A percentile compares a stretch with the other conserved stretches of the same genome.
Evolutionary conservation across 2,329 filamentous ascomycete genomes (phyloP).

Genomic region (Hirsutella rhossiliensis): DNA sequence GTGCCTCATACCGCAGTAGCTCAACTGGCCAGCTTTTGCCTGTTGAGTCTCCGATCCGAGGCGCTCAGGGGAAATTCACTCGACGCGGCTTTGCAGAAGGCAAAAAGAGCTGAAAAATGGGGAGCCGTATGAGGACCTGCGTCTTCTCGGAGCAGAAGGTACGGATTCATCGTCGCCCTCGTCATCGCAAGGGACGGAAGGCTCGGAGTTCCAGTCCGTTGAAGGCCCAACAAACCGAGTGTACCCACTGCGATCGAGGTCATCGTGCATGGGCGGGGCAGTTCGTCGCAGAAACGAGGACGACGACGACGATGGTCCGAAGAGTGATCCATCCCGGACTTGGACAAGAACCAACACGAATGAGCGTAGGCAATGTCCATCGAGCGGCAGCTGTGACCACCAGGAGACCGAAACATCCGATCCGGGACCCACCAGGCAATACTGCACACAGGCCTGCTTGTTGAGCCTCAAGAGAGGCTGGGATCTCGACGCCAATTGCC

Average conservation of each 20-base stretch:
- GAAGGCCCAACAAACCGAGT: not conserved
- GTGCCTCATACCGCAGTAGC: too few species aligned
- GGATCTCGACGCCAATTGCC: too few species aligned
- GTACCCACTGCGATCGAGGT: too few species aligned
- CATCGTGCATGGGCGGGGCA: not conserved
- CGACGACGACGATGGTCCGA: too few species aligned
- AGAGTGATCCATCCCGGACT: not conserved
- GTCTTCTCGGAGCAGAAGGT: not conserved
- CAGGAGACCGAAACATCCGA: conserved; percentile 6
- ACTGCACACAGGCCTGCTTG: too few species aligned
- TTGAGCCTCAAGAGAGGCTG: too few species aligned
- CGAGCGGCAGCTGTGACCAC: conserved; percentile 1
- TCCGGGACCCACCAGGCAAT: too few species aligned
- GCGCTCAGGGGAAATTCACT: too few species aligned
- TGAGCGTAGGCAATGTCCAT: not conserved
- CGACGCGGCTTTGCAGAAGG: too few species aligned
- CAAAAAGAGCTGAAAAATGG: conserved; percentile 6
- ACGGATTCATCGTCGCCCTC: not conserved
- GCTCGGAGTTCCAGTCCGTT: not conserved
- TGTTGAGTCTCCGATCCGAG: too few species aligned
- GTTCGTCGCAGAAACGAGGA: not conserved
- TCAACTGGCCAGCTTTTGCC: too few species aligned
- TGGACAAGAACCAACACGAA: not conserved
- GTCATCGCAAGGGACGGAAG: not conserved
- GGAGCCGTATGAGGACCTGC: conserved; percentile 8